Evolutionary conservation across 1,284 basidiomycete genomes (phyloP).

Genomic region (Trametes versicolor): DNA sequence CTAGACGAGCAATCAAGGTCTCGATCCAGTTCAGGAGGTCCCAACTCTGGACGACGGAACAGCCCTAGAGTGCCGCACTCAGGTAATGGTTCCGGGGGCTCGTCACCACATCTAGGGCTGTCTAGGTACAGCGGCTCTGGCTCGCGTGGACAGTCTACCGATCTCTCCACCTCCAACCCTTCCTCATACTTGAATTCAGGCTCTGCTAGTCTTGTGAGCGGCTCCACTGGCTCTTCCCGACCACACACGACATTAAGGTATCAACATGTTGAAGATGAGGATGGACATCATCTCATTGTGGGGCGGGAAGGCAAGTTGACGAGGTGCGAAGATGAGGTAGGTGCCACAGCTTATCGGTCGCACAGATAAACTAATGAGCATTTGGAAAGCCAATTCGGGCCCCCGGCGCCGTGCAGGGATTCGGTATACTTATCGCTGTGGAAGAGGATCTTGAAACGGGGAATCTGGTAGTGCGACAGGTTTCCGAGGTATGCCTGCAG

Average conservation of each 20-base stretch:
- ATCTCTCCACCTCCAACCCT: constrained; percentile 26
- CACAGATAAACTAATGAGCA: not conserved
- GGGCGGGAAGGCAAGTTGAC: constrained; percentile 77
- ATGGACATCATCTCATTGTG: constrained; percentile 80
- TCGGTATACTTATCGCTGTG: constrained; percentile 84
- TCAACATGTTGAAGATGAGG: constrained; percentile 71
- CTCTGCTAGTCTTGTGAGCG: constrained; percentile 22
- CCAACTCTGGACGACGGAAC: constrained; percentile 34
- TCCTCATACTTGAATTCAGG: constrained; percentile 15
- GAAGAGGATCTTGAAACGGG: constrained; percentile 72
- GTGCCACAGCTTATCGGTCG: not conserved
- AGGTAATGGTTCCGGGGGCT: constrained; percentile 14
- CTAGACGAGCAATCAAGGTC: constrained; percentile 31
- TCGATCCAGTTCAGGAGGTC: constrained; percentile 28
- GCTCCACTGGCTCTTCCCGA: constrained; percentile 33
- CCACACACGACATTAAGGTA: constrained; percentile 68
- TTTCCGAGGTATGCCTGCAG: constrained; percentile 75
- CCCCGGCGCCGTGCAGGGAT: constrained; percentile 88
- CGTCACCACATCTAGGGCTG: constrained; percentile 3
- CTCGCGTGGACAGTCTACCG: constrained; percentile 31
- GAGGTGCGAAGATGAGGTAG: constrained; percentile 85
- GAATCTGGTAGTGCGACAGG: constrained; percentile 76
- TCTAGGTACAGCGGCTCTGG: constrained; percentile 10
- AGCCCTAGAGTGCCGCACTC: constrained; percentile 26
- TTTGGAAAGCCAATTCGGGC: constrained; percentile 77